Base-by-base conservation (phyloP, 495 filamentous ascomycete genomes). In the Aspergillus incahuasiensis region DNA sequence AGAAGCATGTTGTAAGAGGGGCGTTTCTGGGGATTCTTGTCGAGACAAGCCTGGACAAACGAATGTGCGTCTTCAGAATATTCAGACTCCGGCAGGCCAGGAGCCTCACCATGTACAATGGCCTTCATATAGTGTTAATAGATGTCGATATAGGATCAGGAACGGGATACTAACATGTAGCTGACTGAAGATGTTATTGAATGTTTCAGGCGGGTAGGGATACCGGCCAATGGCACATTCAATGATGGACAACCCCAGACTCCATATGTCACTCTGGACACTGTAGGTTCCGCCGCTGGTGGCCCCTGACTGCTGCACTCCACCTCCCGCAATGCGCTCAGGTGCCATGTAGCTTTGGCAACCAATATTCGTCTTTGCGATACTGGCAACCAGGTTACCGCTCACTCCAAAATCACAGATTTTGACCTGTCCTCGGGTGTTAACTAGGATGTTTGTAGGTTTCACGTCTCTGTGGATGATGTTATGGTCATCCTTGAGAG, bases 271-370 rank as follows among this genome's bases (percentile, higher is more conserved):
- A 68, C 90, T 95, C 68, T 97, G 95, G 19, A 97, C 94, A 68
- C 90, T 96, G 69, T 99, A 99, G 1, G 92, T 97, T 25, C 94
- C 92, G 22, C 81, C 83, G 34, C 77, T 78, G 47, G 82, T 78
- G 47, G 82, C 83, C 19, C 87, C 79, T 9, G 87, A 82, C 63
- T 90, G 85, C 63, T 91, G 85, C 58, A 90, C 81, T 21, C 90
- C 88, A 48, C 90, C 88, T 21, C 89, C 89, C 25, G 89, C 87
- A 55, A 99, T 99, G 49, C 94, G 82, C 68, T 99, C 94, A 3
- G 94, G 94, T 0, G 94, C 94, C 94, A 99, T 99, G 74, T 99
- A 99, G 70, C 91, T 96, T 68, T 99, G 94, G 65, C 94, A 99
- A 19, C 94, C 94, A 59, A 99, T 99, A 67, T 99, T 99, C 20